Conservation (phyloP, 495 filamentous ascomycete species). For the Penicillium coffeae region DNA sequence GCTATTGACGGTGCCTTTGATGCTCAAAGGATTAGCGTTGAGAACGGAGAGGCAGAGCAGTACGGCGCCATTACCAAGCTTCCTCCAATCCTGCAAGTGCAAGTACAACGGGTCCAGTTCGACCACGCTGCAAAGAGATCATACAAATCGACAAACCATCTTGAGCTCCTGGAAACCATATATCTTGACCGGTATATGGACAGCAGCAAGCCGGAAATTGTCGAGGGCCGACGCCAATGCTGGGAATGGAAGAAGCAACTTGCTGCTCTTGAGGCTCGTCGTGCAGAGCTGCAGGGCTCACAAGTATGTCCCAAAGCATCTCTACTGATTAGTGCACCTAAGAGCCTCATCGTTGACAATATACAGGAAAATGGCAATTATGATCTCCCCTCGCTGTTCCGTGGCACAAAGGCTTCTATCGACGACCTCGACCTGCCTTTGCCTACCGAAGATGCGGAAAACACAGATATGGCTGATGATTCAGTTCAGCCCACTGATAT, state of each 20-base stretch:
- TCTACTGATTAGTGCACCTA: background rate
- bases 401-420: background rate
- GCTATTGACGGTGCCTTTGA: conserved; percentile 84
- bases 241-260: conserved; percentile 74
- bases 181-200: conserved; percentile 92
- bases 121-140: conserved; percentile 54
- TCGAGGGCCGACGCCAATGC: conserved; percentile 56
- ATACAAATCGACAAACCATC: conserved; percentile 74
- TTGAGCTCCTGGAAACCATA: conserved; percentile 69
- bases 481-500: too few relatives aligned
- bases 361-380: conserved; percentile 18
- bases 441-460: background rate
- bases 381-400: background rate
- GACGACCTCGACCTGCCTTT: background rate
- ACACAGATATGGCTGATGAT: too few relatives aligned
- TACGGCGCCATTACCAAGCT: conserved; percentile 72
- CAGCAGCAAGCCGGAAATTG: conserved; percentile 52
- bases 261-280: conserved; percentile 48
- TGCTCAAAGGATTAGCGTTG: conserved; percentile 65
- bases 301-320: conserved; percentile 30
- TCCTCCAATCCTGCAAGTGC: conserved; percentile 83
- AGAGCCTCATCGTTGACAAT: background rate
- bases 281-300: conserved; percentile 41
- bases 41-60: conserved; percentile 57
- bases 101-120: conserved; percentile 75